phyloP scores from a whole-genome alignment of 2,329 filamentous ascomycete species.

The Cladophialophora carrionii region DNA sequence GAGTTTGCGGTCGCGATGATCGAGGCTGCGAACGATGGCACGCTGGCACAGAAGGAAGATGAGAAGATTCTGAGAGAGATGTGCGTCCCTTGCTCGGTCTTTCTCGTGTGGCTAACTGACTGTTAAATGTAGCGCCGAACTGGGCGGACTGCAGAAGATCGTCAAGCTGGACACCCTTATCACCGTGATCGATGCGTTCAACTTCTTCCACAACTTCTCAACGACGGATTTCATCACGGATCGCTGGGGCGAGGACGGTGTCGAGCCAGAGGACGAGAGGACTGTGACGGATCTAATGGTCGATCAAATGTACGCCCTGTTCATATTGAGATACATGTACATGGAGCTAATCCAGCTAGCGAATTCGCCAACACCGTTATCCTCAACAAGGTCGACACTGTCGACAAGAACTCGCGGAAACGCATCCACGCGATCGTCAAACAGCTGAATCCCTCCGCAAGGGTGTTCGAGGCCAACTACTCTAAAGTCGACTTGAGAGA shows the following conservation, averaged over 20 bases:
- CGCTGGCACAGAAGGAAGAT: conserved; percentile 50
- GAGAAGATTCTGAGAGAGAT: conserved; percentile 53
- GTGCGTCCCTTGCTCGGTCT: conserved; percentile 42
- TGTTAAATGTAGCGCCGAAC: conserved; percentile 51
- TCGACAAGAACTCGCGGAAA: conserved; percentile 52
- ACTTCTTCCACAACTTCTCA: conserved; percentile 71
- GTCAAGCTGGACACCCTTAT: conserved; percentile 71
- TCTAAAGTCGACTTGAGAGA: conserved; percentile 64
- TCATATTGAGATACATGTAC: background rate
- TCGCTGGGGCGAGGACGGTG: conserved; percentile 62
- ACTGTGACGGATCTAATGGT: conserved; percentile 76
- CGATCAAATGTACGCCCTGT: conserved; percentile 61
- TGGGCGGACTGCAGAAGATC: conserved; percentile 68
- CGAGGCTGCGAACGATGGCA: conserved; percentile 51
- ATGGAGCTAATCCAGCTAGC: background rate
- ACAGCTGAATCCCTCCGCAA: conserved; percentile 68
- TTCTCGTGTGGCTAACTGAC: conserved; percentile 20
- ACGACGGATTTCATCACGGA: conserved; percentile 69
- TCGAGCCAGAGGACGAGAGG: conserved; percentile 68
- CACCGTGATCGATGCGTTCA: conserved; percentile 73
- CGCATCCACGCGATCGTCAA: conserved; percentile 60
- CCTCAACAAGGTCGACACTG: conserved; percentile 70
- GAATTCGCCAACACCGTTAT: conserved; percentile 76
- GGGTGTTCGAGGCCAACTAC: conserved; percentile 64
- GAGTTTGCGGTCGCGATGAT: conserved; percentile 56